Conservation (phyloP, 2,329 filamentous ascomycete genomes). For the Hansfordia pulvinata region DNA sequence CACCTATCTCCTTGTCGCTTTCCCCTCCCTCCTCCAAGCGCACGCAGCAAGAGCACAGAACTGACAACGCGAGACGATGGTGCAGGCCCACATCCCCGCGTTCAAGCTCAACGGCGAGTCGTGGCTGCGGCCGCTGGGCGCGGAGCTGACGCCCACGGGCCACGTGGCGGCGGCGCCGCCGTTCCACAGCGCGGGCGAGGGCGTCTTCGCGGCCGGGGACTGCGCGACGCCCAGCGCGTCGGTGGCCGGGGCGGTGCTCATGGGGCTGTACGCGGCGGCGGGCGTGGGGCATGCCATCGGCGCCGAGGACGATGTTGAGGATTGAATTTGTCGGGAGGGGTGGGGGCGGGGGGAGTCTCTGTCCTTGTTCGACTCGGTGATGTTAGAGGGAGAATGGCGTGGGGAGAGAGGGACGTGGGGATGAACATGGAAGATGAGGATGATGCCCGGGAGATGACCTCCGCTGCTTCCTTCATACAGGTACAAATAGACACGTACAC, state of each 20-base stretch:
- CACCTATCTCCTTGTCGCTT: too few relatives aligned
- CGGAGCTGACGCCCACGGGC: slow-evolving; percentile 21
- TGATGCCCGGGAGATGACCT: too few relatives aligned
- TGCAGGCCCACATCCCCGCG: slow-evolving; percentile 19
- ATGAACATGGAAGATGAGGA: too few relatives aligned
- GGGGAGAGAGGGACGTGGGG: too few relatives aligned
- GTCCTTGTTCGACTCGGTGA: too few relatives aligned
- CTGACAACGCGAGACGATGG: slow-evolving; percentile 2
- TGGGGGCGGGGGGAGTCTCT: too few relatives aligned
- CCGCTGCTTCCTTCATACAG: too few relatives aligned
- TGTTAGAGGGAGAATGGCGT: too few relatives aligned
- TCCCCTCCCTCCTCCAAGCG: not conserved
- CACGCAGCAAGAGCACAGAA: not conserved
- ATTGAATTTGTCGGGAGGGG: slow-evolving; percentile 3
- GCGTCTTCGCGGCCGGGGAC: slow-evolving; percentile 41
- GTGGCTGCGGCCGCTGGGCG: slow-evolving; percentile 26
- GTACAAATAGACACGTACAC: too few relatives aligned
- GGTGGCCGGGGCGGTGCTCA: slow-evolving; percentile 13
- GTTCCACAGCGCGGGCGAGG: slow-evolving; percentile 34
- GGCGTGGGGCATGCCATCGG: slow-evolving; percentile 10
- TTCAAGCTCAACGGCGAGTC: slow-evolving; percentile 22
- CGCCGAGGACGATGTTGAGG: slow-evolving; percentile 10
- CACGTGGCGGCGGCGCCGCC: slow-evolving; percentile 16
- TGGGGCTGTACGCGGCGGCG: slow-evolving; percentile 10
- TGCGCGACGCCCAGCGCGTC: slow-evolving; percentile 15